Percentiles rank a stretch among this genome's conserved stretches.
Conservation (phyloP, 2,329 filamentous ascomycete genomes). For the Xylaria sp. region DNA sequence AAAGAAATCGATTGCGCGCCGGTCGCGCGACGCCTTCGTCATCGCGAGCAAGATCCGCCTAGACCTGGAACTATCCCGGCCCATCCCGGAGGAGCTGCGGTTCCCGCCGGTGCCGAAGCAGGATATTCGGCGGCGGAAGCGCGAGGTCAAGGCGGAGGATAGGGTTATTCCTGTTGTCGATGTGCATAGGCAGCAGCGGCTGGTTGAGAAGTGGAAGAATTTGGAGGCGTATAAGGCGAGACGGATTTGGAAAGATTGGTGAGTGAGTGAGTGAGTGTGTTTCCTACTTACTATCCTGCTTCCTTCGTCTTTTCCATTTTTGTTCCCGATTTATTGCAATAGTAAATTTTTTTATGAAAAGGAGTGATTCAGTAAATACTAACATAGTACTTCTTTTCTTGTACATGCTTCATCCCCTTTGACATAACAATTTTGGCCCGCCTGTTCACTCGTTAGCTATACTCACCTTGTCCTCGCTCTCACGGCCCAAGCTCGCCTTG, state of each 20-base stretch:
- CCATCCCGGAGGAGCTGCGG: conserved; percentile 26
- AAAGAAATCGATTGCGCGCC: conserved; percentile 14
- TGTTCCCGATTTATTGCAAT: background rate
- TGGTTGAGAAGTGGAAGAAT: conserved; percentile 42
- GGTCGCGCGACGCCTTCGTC: conserved; percentile 38
- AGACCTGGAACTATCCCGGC: background rate
- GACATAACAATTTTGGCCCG: background rate
- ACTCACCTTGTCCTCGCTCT: background rate
- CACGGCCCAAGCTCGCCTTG: background rate
- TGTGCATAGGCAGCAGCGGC: conserved; percentile 25
- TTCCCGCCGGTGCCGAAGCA: conserved; percentile 20
- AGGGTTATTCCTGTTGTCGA: conserved; percentile 30
- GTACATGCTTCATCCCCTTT: background rate
- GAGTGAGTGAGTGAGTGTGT: background rate
- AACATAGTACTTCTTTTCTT: background rate
- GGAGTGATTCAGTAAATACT: background rate
- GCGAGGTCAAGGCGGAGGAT: conserved; percentile 21
- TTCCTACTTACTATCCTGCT: background rate
- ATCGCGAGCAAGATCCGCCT: conserved; percentile 38
- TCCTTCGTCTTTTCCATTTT: background rate
- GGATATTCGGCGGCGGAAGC: background rate
- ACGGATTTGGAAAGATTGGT: conserved; percentile 44
- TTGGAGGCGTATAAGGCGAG: conserved; percentile 36
- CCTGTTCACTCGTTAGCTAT: background rate
- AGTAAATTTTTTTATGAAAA: background rate